Conservation (phyloP, 441 rosid genomes). For the Jatropha podagrica region DNA sequence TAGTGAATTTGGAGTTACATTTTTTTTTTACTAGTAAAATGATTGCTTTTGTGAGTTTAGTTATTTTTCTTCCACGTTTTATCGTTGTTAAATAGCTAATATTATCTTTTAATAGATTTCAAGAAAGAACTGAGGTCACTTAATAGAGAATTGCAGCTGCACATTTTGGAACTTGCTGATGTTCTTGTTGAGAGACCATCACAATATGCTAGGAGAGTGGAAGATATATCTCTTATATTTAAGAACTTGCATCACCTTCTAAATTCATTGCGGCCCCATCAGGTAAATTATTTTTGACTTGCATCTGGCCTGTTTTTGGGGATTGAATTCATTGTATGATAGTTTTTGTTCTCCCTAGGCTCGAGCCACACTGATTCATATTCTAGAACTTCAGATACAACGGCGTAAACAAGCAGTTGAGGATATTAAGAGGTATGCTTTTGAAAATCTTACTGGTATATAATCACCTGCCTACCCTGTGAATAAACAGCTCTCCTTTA, state of each 20-base stretch:
- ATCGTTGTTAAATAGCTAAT: background rate
- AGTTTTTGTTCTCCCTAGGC: conserved; percentile 42
- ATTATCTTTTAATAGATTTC: conserved; percentile 47
- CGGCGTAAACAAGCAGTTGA: conserved; percentile 88
- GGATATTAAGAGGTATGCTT: conserved; percentile 76
- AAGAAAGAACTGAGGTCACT: conserved; percentile 77
- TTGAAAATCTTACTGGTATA: conserved; percentile 2
- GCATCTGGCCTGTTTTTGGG: conserved; percentile 9
- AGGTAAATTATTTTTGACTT: conserved; percentile 38
- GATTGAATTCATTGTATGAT: background rate
- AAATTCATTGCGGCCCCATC: conserved; percentile 92
- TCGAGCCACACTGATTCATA: conserved; percentile 88
- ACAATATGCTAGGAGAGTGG: conserved; percentile 91
- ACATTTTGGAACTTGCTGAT: conserved; percentile 89
- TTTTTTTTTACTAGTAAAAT: no score
- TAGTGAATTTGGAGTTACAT: no score
- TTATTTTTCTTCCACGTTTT: background rate
- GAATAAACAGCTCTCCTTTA: background rate
- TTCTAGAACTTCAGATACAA: conserved; percentile 84
- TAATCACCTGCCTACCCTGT: background rate
- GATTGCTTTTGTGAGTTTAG: background rate
- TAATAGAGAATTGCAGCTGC: conserved; percentile 87
- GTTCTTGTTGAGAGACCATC: conserved; percentile 96
- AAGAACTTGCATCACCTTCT: conserved; percentile 96
- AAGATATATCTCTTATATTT: conserved; percentile 88